These are phyloP conservation scores for Puccinia triticina DNA, from an alignment of 1,284 basidiomycete species.

Conservation along the genomic window DNA sequence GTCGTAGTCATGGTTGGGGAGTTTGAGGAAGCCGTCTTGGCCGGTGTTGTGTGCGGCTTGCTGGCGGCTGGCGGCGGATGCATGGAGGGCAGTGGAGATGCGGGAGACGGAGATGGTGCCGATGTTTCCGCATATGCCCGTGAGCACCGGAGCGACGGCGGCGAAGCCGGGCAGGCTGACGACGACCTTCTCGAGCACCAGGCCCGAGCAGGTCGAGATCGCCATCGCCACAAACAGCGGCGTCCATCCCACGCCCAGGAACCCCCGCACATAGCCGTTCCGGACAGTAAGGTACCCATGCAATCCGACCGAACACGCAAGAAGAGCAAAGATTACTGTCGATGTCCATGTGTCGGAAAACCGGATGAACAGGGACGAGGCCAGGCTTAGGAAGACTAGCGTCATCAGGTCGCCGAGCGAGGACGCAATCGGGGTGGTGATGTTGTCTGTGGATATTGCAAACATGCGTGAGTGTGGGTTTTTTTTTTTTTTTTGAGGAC, in stretches of 20 bases:
- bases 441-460: slow-evolving; percentile 92
- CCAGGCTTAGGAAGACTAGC: slow-evolving; percentile 61
- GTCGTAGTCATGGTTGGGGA: slow-evolving; percentile 51
- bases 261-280: slow-evolving; percentile 70
- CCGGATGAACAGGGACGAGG: slow-evolving; percentile 58
- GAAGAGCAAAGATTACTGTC: slow-evolving; percentile 69
- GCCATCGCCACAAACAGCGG: slow-evolving; percentile 89
- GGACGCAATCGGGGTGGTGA: slow-evolving; percentile 87
- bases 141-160: slow-evolving; percentile 82
- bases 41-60: slow-evolving; percentile 54
- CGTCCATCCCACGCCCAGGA: slow-evolving; percentile 82
- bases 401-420: slow-evolving; percentile 92
- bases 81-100: slow-evolving; percentile 79
- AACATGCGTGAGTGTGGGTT: no score
- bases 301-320: slow-evolving; percentile 66
- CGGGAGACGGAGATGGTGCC: slow-evolving; percentile 90
- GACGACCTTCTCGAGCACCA: slow-evolving; percentile 87
- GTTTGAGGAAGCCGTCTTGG: not conserved
- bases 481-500: not conserved
- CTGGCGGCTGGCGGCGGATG: slow-evolving; percentile 54
- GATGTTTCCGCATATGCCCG: slow-evolving; percentile 81
- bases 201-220: slow-evolving; percentile 85
- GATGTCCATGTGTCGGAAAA: slow-evolving; percentile 61
- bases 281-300: slow-evolving; percentile 66
- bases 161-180: slow-evolving; percentile 84